Evolutionary conservation across 306 rosid species (phyloP).

Genomic region (Boehmeria nivea): DNA sequence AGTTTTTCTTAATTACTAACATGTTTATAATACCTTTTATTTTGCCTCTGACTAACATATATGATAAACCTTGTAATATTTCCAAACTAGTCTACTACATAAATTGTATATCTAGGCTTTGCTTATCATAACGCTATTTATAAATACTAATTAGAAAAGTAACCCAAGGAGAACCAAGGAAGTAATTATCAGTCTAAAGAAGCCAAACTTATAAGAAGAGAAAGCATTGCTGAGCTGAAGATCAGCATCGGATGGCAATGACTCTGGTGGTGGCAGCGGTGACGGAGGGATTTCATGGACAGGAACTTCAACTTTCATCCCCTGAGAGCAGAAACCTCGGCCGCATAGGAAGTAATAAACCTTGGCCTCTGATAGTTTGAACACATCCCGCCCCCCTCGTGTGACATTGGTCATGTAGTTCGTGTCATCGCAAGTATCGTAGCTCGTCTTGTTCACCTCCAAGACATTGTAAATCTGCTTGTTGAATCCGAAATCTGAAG

Average conservation of each 20-base stretch:
- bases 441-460: slow-evolving; percentile 21
- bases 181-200: not conserved
- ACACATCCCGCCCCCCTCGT: slow-evolving; percentile 28
- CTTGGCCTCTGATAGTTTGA: slow-evolving; percentile 21
- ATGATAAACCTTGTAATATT: too few relatives aligned
- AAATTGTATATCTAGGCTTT: too few relatives aligned
- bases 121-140: too few relatives aligned
- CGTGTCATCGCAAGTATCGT: slow-evolving; percentile 19
- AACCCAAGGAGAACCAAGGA: not conserved
- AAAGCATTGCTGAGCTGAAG: not conserved
- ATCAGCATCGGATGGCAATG: not conserved
- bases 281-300: not conserved
- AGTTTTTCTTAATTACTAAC: too few relatives aligned
- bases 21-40: too few relatives aligned
- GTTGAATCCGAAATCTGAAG: slow-evolving; percentile 32
- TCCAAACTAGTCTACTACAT: too few relatives aligned
- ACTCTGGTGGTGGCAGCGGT: too few relatives aligned
- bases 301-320: slow-evolving; percentile 44
- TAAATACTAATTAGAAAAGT: too few relatives aligned
- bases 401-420: slow-evolving; percentile 12
- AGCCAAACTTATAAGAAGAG: not conserved
- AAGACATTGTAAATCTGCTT: slow-evolving; percentile 12
- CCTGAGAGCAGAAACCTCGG: slow-evolving; percentile 39
- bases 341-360: slow-evolving; percentile 40
- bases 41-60: too few relatives aligned